Base-by-base conservation (phyloP, 140 eudicot species). In the Bidens hawaiensis region DNA sequence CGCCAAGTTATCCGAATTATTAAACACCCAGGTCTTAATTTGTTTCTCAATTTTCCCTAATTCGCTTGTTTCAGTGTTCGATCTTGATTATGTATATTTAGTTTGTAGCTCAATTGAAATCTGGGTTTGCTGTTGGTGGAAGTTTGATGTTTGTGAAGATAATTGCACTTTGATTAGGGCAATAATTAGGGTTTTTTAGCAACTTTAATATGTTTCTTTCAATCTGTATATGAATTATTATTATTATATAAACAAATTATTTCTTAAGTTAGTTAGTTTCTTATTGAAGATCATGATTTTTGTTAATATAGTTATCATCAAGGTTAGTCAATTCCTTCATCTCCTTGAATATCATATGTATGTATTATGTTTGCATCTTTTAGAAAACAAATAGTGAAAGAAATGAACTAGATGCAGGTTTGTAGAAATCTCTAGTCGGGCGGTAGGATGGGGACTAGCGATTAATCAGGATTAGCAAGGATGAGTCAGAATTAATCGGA, bases 1-100 rank as follows among this genome's bases (percentile, higher is more conserved):
- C n/a, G n/a, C 67, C 65, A 85, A 82, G 68, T 34, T 85, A 50
- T 86, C 85, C 51, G 73, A 83, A 60, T 49, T 86, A 47, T 61
- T 83, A 65, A 63, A 84, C 18, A 72, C 64, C 58, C 73, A 83
- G 82, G 72, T 18, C 5, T 6, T 9, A 6, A 30, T 49, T 22
- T n/a, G 12, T 40, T 6, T 40, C 3, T 40, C 4, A 11, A 40
- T 11, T 40, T 40, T 40, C 46, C 18, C 14, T 13, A 31, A 31
- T 31, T 11, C 5, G 12, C 3, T 38, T 12, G 45, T 30, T 30
- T 30, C 34, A 7, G 34, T 30, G 6, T 30, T 30, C n/a, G n/a
- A n/a, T n/a, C n/a, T n/a, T n/a, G n/a, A n/a, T n/a, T n/a, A n/a
- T n/a, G n/a, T n/a, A n/a, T n/a, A n/a, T n/a, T n/a, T n/a, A n/a